Evolutionary conservation across 768 basidiomycete species (phyloP), one percentile per base, ranked within the genome.

Genomic region (Paxillus rubicundulus): DNA sequence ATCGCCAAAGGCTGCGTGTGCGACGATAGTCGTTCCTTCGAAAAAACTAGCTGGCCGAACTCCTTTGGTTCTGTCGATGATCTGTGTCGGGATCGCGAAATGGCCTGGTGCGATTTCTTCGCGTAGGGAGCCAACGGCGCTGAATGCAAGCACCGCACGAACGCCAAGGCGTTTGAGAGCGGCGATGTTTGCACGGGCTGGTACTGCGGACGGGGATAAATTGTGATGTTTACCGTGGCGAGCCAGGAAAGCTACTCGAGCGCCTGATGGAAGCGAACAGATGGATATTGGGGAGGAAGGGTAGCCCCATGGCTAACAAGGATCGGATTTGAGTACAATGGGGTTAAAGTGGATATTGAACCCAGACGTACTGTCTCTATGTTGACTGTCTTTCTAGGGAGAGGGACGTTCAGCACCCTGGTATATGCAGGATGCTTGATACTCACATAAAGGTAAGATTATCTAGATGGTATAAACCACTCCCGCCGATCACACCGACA

Each of bases 1-100:
- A 58, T 98, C 94, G 9, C 95, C 94, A 67, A 99, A 98, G 67
- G 87, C 84, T 24, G 93, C 85, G 66, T 99, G 96, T 4, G 89
- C 94, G 51, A 98, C 95, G 62, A 97, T 69, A 49, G 75, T 79
- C 16, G 83, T 83, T 30, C 80, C 88, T 38, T 92, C 82, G 67
- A 99, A 99, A 77, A 90, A 98, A 18, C 85, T 87, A 3, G 86
- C 79, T 0, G 88, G 86, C n/a, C 96, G 83, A 37, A 96, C 75
- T 10, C 94, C 92, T 72, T 98, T 98, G 21, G 95, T 98, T 48
- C 96, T 82, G 70, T 98, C 96, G 69, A 98, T 98, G 74, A 98
- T 88, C 71, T 98, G 95, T 32, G 80, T 77, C 2, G 95, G 94
- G 39, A 98, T 81, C 47, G 82, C 77, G 69, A 98, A 93, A 54